Evolutionary conservation across 2,329 filamentous ascomycete genomes (phyloP).

Genomic region (Lithohypha guttulata): DNA sequence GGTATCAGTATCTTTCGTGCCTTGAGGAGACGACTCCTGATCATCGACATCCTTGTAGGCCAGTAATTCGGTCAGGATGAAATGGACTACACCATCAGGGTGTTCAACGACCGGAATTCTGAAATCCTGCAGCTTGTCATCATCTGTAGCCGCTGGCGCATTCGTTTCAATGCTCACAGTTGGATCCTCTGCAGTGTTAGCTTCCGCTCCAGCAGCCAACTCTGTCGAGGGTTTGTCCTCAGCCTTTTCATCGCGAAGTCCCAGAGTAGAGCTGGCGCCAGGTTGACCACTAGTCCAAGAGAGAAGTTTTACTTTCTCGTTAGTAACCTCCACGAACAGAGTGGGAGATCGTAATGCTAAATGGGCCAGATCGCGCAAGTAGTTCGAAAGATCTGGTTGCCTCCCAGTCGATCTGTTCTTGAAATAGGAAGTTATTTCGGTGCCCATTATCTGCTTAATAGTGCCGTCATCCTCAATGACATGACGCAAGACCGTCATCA

Average conservation of each 20-base stretch:
- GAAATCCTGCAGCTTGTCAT: constrained; percentile 52
- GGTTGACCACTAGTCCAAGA: constrained; percentile 13
- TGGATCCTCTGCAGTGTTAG: constrained; percentile 8
- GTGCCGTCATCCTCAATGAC: constrained; percentile 90
- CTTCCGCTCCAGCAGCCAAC: constrained; percentile 1
- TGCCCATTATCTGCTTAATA: constrained; percentile 81
- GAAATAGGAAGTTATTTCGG: constrained; percentile 73
- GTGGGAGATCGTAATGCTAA: constrained; percentile 71
- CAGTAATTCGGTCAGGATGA: constrained; percentile 80
- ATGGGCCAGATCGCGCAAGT: constrained; percentile 66
- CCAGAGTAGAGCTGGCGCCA: constrained; percentile 9
- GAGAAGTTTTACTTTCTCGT: constrained; percentile 66
- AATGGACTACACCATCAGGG: constrained; percentile 90
- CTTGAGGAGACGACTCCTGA: too few species aligned
- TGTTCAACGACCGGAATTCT: constrained; percentile 83
- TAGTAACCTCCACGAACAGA: constrained; percentile 76
- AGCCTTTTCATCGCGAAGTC: constrained; percentile 29
- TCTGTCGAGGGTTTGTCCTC: constrained; percentile 37
- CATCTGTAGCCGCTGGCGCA: constrained; percentile 22
- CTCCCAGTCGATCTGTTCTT: constrained; percentile 44
- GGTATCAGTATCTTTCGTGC: constrained; percentile 26
- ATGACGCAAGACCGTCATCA: constrained; percentile 81
- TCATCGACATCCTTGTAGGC: constrained; percentile 91
- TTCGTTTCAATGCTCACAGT: constrained; percentile 32
- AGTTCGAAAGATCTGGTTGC: constrained; percentile 58